These are phyloP conservation scores for Pyricularia sp. DNA, from an alignment of 2,329 filamentous ascomycete genomes.

Conservation along the genomic window DNA sequence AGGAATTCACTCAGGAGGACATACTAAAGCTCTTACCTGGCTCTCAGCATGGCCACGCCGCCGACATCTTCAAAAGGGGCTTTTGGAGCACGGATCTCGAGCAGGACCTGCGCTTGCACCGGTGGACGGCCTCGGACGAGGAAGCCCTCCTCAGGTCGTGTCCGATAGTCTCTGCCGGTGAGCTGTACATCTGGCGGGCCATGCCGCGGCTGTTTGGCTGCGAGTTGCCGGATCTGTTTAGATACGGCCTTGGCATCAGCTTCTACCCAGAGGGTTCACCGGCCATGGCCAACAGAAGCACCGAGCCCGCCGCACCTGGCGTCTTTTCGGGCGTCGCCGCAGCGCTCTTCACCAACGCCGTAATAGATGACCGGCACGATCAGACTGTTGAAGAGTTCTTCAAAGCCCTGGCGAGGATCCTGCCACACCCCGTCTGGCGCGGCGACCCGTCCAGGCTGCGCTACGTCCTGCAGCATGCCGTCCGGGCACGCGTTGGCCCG, in stretches of 20 bases:
- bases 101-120: background rate
- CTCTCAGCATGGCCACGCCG: slow-evolving; percentile 8
- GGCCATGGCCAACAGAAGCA: background rate
- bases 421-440: slow-evolving; percentile 10
- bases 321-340: background rate
- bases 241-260: slow-evolving; percentile 10
- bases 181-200: slow-evolving; percentile 10
- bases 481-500: slow-evolving; percentile 8
- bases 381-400: slow-evolving; percentile 3
- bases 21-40: slow-evolving; percentile 7
- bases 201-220: slow-evolving; percentile 10
- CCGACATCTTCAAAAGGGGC: slow-evolving; percentile 6
- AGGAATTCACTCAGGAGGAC: background rate
- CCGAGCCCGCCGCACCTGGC: background rate
- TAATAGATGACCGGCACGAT: background rate
- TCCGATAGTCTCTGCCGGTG: slow-evolving; percentile 1
- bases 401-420: slow-evolving; percentile 8
- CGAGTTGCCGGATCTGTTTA: slow-evolving; percentile 11
- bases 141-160: background rate
- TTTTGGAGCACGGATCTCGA: slow-evolving; percentile 9
- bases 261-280: background rate
- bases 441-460: slow-evolving; percentile 7
- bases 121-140: background rate
- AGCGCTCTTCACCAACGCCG: background rate
- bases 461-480: slow-evolving; percentile 10